Base-by-base conservation (phyloP, 2,329 filamentous ascomycete genomes). In the Curvularia lunata region DNA sequence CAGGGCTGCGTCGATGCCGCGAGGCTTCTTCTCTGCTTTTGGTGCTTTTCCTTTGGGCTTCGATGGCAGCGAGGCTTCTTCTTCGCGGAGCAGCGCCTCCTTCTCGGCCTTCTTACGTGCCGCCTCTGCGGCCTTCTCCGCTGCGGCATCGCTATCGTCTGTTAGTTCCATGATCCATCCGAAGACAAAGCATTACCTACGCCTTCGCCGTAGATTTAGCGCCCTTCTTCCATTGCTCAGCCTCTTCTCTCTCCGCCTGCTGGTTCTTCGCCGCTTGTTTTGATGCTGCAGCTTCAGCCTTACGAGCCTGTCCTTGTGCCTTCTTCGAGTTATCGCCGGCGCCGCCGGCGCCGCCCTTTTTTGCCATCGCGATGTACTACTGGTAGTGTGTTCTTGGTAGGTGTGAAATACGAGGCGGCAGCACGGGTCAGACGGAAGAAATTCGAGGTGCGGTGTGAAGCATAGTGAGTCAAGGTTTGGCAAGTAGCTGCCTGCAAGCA, bases 41-140 rank as follows among this genome's bases (percentile, higher is more conserved):
- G 90, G 90, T 78, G 91, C 91, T 10, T 89, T 88, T 5, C 83
- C 80, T 78, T 91, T 91, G 56, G 84, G 79, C 74, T 88, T 88
- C 66, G 66, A 87, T 82, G 70, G 85, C 79, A 68, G 85, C 80
- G 55, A 85, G 62, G 85, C 88, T 74, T 97, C 94, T 78, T 99
- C 95, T 73, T 91, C 92, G 56, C 87, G 88, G 37, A 92, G 80
- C 23, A 93, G 81, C 10, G 93, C 91, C 1, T 96, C 93, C 48
- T 90, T 90, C 76, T 98, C 95, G 50, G 93, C 94, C 80, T 97
- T 98, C 80, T 97, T 96, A 55, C 89, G 87, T 2, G 90, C 91
- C 54, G 84, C 85, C 73, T 96, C 91, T 54, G 89, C 90, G 67
- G 90, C 92, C 79, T 94, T 96, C 48, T 88, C 88, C 48, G 90